Evolutionary conservation across 116 monocot genomes (phyloP), one percentile per base, ranked within the genome.

Genomic region (Trichopus zeylanicus): DNA sequence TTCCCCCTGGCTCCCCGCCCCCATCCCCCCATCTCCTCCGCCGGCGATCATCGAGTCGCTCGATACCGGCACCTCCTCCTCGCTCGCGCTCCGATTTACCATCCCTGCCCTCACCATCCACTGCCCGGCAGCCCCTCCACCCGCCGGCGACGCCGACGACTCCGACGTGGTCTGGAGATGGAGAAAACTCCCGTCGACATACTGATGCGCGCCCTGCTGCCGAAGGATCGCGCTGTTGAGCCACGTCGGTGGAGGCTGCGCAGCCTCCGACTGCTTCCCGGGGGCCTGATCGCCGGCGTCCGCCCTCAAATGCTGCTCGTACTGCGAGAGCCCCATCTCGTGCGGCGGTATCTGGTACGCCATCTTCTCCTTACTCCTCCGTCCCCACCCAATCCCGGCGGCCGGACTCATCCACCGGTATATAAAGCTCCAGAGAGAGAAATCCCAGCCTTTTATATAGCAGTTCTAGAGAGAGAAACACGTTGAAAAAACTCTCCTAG

Each of bases 161-260:
- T 85, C 90, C 46, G 90, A 78, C 34, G 70, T 64, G 29, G 92
- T 83, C 71, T 92, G 92, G 19, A 92, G 83, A 70, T 92, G 92
- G 63, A 92, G 92, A 68, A 92, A 92, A 72, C 81, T 84, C 8
- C 92, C 87, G 74, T 87, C 87, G 6, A 27, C 67, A 67, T 70
- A 72, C 16, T 59, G 60, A 38, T 66, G 56, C 23, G 12, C 61
- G 59, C 31, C 58, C 51, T 75, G 81, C 18, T 70, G 89, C 12
- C 78, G 63, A 46, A 78, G 80, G 26, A 75, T 73, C 27, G 87
- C 78, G 60, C 75, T 76, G 67, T 60, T 88, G 11, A 85, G 73
- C 89, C 85, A 85, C 33, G 84, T 77, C 26, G 84, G 78, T 51
- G 59, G 31, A 31, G 47, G 10, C 51, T 23, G 48, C 0, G 23